Percentiles rank a stretch among this genome's conserved stretches.
Evolutionary conservation across 1,284 basidiomycete species (phyloP).

Genomic region (Neonothopanus nambi): DNA sequence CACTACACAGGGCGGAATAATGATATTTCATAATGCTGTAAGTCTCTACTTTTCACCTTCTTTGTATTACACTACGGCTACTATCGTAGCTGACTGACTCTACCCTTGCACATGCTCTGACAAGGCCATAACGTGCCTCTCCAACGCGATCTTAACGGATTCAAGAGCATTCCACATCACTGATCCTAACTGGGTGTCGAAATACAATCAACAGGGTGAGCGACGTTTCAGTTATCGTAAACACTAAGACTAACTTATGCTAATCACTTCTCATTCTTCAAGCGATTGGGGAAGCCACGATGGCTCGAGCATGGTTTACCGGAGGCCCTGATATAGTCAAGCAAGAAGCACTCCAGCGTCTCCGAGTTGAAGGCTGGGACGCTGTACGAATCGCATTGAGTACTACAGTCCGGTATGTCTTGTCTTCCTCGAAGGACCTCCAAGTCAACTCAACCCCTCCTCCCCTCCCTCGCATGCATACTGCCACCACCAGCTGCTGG

Average conservation of each 20-base stretch:
- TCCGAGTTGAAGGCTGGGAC: slow-evolving; percentile 37
- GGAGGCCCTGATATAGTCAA: slow-evolving; percentile 31
- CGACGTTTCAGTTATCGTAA: no score
- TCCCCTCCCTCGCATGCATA: neutral
- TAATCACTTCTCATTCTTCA: neutral
- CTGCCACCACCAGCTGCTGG: no score
- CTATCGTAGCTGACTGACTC: no score
- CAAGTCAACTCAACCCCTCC: slow-evolving; percentile 2
- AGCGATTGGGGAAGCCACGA: slow-evolving; percentile 31
- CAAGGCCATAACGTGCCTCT: slow-evolving; percentile 29
- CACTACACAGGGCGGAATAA: no score
- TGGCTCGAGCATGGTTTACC: slow-evolving; percentile 30
- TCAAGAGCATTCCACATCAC: slow-evolving; percentile 33
- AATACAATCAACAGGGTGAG: slow-evolving; percentile 37
- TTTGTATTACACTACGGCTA: slow-evolving; percentile 2
- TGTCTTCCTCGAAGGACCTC: neutral
- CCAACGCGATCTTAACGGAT: slow-evolving; percentile 34
- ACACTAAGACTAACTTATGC: no score
- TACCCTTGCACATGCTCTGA: neutral
- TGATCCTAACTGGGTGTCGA: slow-evolving; percentile 23
- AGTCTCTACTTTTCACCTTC: no score
- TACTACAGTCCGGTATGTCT: slow-evolving; percentile 38
- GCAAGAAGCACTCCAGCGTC: slow-evolving; percentile 31
- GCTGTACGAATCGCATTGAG: slow-evolving; percentile 36
- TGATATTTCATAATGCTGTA: neutral